Percentiles rank a stretch among this genome's conserved stretches.
These are phyloP conservation scores for Acanthamoeba sp. DNA, from an alignment of 208 protist species.

Conservation along the genomic window DNA sequence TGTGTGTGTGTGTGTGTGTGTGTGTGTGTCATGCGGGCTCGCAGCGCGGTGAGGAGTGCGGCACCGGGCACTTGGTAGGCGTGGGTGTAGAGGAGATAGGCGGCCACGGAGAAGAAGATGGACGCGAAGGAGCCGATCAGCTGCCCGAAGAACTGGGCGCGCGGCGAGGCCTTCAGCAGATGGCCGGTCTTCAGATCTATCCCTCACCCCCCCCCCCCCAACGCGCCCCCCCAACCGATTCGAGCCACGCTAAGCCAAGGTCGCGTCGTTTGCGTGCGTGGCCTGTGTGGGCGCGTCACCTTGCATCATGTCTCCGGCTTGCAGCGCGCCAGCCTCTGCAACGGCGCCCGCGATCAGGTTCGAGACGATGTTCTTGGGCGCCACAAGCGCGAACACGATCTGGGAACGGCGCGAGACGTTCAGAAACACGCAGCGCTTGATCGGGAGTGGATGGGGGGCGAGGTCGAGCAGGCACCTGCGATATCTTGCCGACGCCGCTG, in stretches of 20 bases:
- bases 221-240: background rate
- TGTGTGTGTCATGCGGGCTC: no score
- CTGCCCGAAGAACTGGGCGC: slow-evolving; percentile 83
- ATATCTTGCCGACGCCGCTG: slow-evolving; percentile 83
- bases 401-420: background rate
- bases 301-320: slow-evolving; percentile 86
- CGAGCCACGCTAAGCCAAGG: background rate
- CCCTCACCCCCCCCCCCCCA: no score
- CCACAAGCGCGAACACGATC: slow-evolving; percentile 80
- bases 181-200: slow-evolving; percentile 85
- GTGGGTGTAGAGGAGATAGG: slow-evolving; percentile 80
- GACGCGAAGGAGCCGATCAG: slow-evolving; percentile 84
- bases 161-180: slow-evolving; percentile 79
- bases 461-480: background rate
- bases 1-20: background rate
- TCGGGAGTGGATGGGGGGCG: background rate
- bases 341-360: slow-evolving; percentile 85
- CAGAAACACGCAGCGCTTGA: background rate
- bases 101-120: slow-evolving; percentile 80
- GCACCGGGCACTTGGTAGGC: slow-evolving; percentile 74
- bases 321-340: slow-evolving; percentile 83
- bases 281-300: background rate
- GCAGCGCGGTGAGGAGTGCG: no score
- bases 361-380: slow-evolving; percentile 78
- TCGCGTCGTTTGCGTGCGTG: background rate